Percentiles rank a stretch among this genome's conserved stretches.
Evolutionary conservation across 257 asterid genomes (phyloP).

Genomic region (Cruciata laevipes): DNA sequence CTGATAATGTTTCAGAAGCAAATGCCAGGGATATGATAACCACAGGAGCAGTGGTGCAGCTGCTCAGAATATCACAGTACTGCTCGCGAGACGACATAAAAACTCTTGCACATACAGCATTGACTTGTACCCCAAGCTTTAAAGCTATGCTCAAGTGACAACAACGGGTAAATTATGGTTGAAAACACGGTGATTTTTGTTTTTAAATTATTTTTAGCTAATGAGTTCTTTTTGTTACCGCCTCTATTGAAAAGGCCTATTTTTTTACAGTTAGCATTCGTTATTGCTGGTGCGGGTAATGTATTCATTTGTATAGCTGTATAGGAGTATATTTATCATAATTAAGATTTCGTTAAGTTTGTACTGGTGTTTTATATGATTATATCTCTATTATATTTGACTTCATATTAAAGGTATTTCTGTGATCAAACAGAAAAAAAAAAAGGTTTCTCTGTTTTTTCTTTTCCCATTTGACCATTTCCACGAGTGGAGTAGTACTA

Average conservation of each 20-base stretch:
- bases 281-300: background rate
- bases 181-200: slow-evolving; percentile 12
- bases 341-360: too few species aligned
- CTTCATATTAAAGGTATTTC: too few species aligned
- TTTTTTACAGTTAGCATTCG: background rate
- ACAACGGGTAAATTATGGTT: slow-evolving; percentile 41
- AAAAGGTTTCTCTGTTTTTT: too few species aligned
- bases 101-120: slow-evolving; percentile 54
- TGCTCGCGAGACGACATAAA: slow-evolving; percentile 69
- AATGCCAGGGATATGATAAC: slow-evolving; percentile 65
- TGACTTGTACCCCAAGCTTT: slow-evolving; percentile 48
- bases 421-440: too few species aligned
- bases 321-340: too few species aligned
- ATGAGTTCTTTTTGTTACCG: background rate
- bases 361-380: too few species aligned
- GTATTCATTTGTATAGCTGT: too few species aligned
- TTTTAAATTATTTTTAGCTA: background rate
- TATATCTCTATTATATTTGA: too few species aligned
- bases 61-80: slow-evolving; percentile 61
- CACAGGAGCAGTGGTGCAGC: slow-evolving; percentile 75
- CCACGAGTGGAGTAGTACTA: too few species aligned
- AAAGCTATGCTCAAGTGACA: slow-evolving; percentile 52
- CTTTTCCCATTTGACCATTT: too few species aligned
- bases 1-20: slow-evolving; percentile 40
- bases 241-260: background rate